Percentiles rank a stretch among this genome's conserved stretches.
Conservation (phyloP, 75 land plant genomes). For the Adiantum capillusveneris region DNA sequence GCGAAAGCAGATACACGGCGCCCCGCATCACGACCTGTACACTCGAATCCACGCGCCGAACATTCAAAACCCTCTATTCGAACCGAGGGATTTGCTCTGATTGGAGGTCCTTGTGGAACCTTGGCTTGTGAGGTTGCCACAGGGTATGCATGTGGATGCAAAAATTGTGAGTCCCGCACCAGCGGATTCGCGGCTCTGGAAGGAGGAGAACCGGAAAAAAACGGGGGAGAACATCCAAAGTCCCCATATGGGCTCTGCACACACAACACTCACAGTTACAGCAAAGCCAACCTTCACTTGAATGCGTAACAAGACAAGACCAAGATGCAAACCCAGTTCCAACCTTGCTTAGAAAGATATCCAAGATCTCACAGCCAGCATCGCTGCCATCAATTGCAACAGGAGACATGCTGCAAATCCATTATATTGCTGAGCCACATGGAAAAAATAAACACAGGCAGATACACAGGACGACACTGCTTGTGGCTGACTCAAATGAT, state of each 20-base stretch:
- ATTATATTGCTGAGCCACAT: too few species aligned
- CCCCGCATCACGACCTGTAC: slow-evolving; percentile 40
- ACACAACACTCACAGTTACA: too few species aligned
- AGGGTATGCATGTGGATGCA: slow-evolving; percentile 24
- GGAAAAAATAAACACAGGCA: too few species aligned
- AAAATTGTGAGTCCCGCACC: slow-evolving; percentile 67
- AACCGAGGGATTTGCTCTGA: slow-evolving; percentile 25
- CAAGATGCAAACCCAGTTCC: background rate
- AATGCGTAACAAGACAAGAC: background rate
- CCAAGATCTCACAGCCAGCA: slow-evolving; percentile 38
- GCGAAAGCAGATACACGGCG: slow-evolving; percentile 34
- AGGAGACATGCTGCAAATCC: slow-evolving; percentile 14
- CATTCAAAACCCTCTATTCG: slow-evolving; percentile 28
- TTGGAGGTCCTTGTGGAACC: slow-evolving; percentile 12
- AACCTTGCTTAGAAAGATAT: slow-evolving; percentile 47
- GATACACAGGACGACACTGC: too few species aligned
- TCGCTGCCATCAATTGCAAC: slow-evolving; percentile 22
- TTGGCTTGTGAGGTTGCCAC: slow-evolving; percentile 26
- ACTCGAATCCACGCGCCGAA: slow-evolving; percentile 21
- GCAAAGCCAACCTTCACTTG: background rate
- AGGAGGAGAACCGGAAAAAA: slow-evolving; percentile 83
- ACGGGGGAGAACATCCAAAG: slow-evolving; percentile 61
- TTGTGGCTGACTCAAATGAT: too few species aligned
- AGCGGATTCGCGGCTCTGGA: slow-evolving; percentile 74
- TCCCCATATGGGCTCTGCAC: slow-evolving; percentile 32